A percentile compares a stretch with the other conserved stretches of the same genome.
Conservation (phyloP, 371 early-diverging fungal species). For the Syncephalastrum contaminatum region DNA sequence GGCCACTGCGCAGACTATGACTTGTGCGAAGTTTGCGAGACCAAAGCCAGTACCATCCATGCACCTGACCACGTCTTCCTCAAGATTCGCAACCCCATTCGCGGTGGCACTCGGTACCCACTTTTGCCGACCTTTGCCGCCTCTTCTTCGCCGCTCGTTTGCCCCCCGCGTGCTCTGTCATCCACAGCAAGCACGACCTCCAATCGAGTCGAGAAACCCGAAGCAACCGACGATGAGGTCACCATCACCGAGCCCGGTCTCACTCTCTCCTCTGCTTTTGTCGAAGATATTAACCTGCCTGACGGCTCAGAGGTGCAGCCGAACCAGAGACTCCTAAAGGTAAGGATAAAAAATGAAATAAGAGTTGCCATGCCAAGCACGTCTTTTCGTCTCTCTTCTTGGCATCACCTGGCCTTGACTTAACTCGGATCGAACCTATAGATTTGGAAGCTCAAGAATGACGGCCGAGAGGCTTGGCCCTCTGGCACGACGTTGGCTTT, state of each 20-base stretch:
- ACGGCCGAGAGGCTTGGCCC: conserved; percentile 66
- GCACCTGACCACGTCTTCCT: conserved; percentile 49
- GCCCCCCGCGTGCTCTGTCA: no score
- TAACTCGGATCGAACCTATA: conserved; percentile 14
- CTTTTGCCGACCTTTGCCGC: conserved; percentile 15
- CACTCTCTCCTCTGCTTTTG: conserved; percentile 43
- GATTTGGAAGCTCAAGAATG: conserved; percentile 73
- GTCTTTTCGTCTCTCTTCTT: no score
- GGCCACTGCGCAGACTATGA: conserved; percentile 56
- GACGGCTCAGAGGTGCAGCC: conserved; percentile 62
- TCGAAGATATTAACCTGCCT: conserved; percentile 67
- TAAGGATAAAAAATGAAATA: conserved; percentile 1
- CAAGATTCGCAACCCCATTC: conserved; percentile 43
- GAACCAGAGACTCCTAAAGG: conserved; percentile 49
- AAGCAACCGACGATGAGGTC: background rate
- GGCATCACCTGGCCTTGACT: no score
- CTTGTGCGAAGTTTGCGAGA: conserved; percentile 54
- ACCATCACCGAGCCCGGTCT: background rate
- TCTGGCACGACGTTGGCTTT: conserved; percentile 53
- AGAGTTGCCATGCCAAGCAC: background rate
- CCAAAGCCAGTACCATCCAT: conserved; percentile 26
- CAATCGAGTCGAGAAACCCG: background rate
- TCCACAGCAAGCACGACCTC: background rate
- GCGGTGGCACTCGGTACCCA: background rate
- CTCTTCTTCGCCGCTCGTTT: no score